Conservation (phyloP, 169 alveolate genomes). For the Theileria annulata region DNA sequence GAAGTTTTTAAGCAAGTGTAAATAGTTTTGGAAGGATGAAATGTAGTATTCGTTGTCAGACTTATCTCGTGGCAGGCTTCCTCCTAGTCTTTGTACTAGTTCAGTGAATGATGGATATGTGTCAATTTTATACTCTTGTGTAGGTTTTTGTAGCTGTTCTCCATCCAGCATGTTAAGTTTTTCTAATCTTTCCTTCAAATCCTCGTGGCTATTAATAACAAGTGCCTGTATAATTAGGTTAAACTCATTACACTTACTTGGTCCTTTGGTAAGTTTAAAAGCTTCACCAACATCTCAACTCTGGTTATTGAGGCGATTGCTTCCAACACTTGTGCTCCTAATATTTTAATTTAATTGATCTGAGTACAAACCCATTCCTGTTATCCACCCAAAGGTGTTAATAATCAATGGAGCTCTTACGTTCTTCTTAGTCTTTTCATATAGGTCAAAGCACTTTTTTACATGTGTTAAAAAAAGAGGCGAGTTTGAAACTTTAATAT, state of each 20-base stretch:
- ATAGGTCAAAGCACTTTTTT: conserved; percentile 29
- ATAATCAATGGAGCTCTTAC: conserved; percentile 42
- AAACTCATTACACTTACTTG: not conserved
- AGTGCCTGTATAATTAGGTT: not conserved
- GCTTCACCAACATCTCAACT: conserved; percentile 30
- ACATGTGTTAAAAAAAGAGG: conserved; percentile 27
- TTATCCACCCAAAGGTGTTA: conserved; percentile 61
- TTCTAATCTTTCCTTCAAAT: not conserved
- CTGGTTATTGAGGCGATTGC: conserved; percentile 32
- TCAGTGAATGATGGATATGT: conserved; percentile 5
- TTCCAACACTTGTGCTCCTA: conserved; percentile 58
- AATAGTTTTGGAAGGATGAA: conserved; percentile 9
- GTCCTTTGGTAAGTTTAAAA: conserved; percentile 2
- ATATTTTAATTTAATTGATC: not conserved
- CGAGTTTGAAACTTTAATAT: conserved; percentile 43
- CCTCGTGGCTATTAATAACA: not conserved
- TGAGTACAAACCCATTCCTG: conserved; percentile 21
- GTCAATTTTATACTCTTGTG: not conserved
- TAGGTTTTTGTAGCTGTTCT: not conserved
- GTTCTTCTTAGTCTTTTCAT: conserved; percentile 22
- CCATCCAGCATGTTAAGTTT: not conserved
- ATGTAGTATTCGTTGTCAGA: not conserved
- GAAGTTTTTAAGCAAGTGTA: not conserved
- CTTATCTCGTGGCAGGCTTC: conserved; percentile 6
- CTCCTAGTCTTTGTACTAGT: conserved; percentile 8